Percentiles rank a stretch among this genome's conserved stretches.
Evolutionary conservation across 2,329 filamentous ascomycete genomes (phyloP).

Genomic region (Chaetoscypha palmicola): DNA sequence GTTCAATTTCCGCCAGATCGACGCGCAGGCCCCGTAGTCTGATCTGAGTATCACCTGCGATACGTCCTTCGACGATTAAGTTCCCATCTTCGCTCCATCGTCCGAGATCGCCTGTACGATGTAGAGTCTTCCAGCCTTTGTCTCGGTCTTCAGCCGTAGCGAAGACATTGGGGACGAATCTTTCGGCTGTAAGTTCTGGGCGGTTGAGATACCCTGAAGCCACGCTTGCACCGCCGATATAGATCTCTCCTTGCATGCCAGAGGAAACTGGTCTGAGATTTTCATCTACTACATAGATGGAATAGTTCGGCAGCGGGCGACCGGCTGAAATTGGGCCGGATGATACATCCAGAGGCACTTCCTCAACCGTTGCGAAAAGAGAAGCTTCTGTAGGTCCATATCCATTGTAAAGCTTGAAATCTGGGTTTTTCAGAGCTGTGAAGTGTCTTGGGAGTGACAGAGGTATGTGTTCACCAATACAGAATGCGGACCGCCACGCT

Average conservation of each 20-base stretch:
- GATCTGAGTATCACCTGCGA: constrained; percentile 31
- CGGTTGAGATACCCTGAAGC: constrained; percentile 32
- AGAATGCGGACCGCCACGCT: constrained; percentile 22
- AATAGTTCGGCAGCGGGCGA: constrained; percentile 17
- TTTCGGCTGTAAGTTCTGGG: constrained; percentile 11
- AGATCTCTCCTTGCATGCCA: constrained; percentile 38
- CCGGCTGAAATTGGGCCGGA: not conserved
- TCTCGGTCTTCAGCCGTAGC: constrained; percentile 2
- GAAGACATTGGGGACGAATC: constrained; percentile 8
- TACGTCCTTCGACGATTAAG: constrained; percentile 29
- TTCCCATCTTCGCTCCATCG: constrained; percentile 24
- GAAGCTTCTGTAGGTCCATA: constrained; percentile 23
- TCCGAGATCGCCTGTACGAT: constrained; percentile 31
- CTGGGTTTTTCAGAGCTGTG: constrained; percentile 13
- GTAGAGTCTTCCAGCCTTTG: constrained; percentile 9
- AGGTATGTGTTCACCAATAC: constrained; percentile 24
- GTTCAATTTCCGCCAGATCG: constrained; percentile 37
- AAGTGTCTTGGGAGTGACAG: constrained; percentile 20
- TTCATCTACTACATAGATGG: constrained; percentile 35
- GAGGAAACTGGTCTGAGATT: constrained; percentile 32
- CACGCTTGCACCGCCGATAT: constrained; percentile 34
- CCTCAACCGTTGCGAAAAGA: constrained; percentile 12
- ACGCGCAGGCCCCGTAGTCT: constrained; percentile 35
- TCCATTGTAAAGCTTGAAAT: constrained; percentile 13
- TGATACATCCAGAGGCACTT: constrained; percentile 15